Percentiles rank a stretch among this genome's conserved stretches.
Evolutionary conservation across 2,329 filamentous ascomycete species (phyloP).

Genomic region (Talaromyces sp.): DNA sequence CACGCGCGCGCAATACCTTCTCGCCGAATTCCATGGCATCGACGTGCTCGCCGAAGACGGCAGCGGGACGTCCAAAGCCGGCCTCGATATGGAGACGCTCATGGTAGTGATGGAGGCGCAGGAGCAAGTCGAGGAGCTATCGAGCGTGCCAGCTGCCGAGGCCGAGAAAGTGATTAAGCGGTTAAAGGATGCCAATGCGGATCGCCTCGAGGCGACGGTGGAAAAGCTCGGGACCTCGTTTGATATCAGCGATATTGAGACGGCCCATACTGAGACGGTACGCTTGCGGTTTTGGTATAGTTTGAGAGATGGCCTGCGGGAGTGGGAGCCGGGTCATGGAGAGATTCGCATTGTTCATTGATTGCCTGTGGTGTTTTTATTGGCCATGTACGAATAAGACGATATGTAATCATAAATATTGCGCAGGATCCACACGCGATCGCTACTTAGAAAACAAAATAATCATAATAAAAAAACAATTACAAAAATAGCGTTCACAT

Average conservation of each 20-base stretch:
- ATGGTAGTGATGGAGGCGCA: slow-evolving; percentile 82
- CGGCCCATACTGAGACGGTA: slow-evolving; percentile 66
- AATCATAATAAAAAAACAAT: background rate
- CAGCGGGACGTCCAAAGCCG: slow-evolving; percentile 49
- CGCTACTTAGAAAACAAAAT: background rate
- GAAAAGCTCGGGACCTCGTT: slow-evolving; percentile 60
- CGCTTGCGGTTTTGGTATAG: slow-evolving; percentile 85
- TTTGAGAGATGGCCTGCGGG: slow-evolving; percentile 69
- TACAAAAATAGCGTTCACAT: background rate
- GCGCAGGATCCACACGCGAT: background rate
- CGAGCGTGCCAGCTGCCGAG: slow-evolving; percentile 29
- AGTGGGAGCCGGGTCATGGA: slow-evolving; percentile 74
- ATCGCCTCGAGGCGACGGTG: slow-evolving; percentile 60
- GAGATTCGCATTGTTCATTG: slow-evolving; percentile 52
- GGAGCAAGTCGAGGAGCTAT: slow-evolving; percentile 61
- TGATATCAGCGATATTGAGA: slow-evolving; percentile 56
- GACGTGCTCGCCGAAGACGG: slow-evolving; percentile 74
- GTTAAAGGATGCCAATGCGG: slow-evolving; percentile 62
- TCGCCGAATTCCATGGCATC: slow-evolving; percentile 59
- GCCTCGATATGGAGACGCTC: slow-evolving; percentile 65
- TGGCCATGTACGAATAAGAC: background rate
- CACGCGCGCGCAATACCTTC: slow-evolving; percentile 78
- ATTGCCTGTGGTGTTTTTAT: slow-evolving; percentile 11
- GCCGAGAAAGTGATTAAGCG: slow-evolving; percentile 58
- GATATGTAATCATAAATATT: background rate